Evolutionary conservation across 768 basidiomycete genomes (phyloP), one percentile per base, ranked within the genome.

Genomic region (Lepiota venenata): DNA sequence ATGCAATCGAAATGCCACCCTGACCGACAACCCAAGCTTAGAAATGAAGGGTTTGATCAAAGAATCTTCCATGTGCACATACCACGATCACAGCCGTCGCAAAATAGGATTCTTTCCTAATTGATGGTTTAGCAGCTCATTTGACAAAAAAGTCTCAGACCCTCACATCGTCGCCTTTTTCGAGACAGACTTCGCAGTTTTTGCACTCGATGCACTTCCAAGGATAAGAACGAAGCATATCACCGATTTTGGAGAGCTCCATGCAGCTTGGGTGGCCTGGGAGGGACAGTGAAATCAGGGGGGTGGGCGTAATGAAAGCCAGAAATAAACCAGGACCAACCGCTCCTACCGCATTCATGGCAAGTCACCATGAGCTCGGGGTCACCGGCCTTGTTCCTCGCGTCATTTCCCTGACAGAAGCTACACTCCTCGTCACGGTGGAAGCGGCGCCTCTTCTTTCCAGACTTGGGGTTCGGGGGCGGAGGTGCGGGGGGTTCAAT

Each of bases 171-270:
- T 93, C 88, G 18, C 89, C 91, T 65, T 94, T 93, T 62, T 83
- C 73, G 42, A 79, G 71, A 65, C 95, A 98, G 52, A 92, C 74
- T 71, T 94, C 91, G 67, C 95, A 98, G 54, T 75, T 85, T 74
- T 96, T 97, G 74, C 95, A 97, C 60, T 94, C 91, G 35, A 84
- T 79, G 65, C 95, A 98, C 56, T 81, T 81, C 95, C 95, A 98
- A 14, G 78, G 73, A 66, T 95, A 95, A 22, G 77, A 75, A 53
- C 78, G 75, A 47, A 94, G 74, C n/a, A 78, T 74, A 38, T 83
- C 77, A 15, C 77, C 78, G 47, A 89, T 75, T 47, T 77, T 73
- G 41, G 73, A 63, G 44, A 85, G 77, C 59, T 86, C 71, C 74
- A 96, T 78, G 66, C 95, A 98, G 43, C 82, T 85, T n/a, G 88